Conservation (phyloP, 2,329 filamentous ascomycete genomes). For the Nothophoma quercina region DNA sequence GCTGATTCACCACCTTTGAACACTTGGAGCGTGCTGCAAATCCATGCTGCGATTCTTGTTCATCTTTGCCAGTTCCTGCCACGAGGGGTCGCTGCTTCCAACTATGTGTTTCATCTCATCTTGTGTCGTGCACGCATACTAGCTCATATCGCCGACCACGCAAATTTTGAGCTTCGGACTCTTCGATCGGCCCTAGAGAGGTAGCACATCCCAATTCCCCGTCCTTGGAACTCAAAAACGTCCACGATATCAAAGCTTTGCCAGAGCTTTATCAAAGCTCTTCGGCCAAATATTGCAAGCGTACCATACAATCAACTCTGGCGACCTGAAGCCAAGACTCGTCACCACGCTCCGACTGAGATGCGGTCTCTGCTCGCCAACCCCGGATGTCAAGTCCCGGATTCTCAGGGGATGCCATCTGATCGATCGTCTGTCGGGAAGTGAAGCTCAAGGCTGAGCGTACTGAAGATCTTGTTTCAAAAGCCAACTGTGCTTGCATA, state of each 20-base stretch:
- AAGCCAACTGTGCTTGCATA: background rate
- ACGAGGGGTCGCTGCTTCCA: background rate
- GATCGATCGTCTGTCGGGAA: background rate
- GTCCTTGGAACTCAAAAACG: background rate
- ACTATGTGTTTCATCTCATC: conserved; percentile 3
- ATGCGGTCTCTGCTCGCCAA: conserved; percentile 1
- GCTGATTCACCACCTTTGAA: conserved; percentile 1
- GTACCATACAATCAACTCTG: background rate
- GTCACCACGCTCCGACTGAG: conserved; percentile 1
- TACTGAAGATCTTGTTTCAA: background rate
- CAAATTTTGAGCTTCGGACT: background rate
- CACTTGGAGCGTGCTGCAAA: conserved; percentile 11
- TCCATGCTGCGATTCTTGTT: conserved; percentile 2
- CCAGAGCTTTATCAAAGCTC: background rate
- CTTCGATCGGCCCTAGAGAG: background rate
- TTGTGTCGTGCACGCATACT: background rate
- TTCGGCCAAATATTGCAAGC: conserved; percentile 7
- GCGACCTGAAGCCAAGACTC: background rate
- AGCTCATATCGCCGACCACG: conserved; percentile 2
- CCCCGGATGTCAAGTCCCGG: conserved; percentile 1
- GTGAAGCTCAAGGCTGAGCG: conserved; percentile 1
- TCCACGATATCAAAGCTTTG: background rate
- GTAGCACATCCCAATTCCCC: conserved; percentile 1
- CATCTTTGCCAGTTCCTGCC: conserved; percentile 3
- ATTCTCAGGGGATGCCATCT: background rate